phyloP scores from a whole-genome alignment of 495 filamentous ascomycete species.

The Penicillium parvum region DNA sequence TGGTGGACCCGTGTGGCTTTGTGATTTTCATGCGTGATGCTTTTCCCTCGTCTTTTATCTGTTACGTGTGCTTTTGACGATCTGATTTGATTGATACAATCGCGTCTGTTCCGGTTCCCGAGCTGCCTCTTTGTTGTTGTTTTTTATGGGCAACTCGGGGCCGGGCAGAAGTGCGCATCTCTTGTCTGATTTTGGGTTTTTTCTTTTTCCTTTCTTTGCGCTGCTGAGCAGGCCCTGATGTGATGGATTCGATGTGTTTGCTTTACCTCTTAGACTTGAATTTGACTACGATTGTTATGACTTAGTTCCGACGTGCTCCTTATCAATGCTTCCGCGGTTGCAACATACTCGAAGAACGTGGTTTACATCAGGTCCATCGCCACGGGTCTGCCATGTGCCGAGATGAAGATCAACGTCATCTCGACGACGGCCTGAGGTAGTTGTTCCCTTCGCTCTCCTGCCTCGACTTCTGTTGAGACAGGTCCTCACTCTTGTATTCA shows the following conservation, averaged over 20 bases:
- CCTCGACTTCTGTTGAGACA: too few species aligned
- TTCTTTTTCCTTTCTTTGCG: slow-evolving; percentile 16
- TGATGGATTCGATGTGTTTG: slow-evolving; percentile 12
- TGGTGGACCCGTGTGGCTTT: slow-evolving; percentile 15
- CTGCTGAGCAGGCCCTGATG: slow-evolving; percentile 24
- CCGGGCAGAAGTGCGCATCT: slow-evolving; percentile 51
- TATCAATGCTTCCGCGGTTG: not conserved
- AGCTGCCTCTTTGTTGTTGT: slow-evolving; percentile 25
- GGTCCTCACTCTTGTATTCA: too few species aligned
- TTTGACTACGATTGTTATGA: slow-evolving; percentile 26
- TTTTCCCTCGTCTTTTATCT: slow-evolving; percentile 19
- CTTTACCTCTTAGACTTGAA: slow-evolving; percentile 18
- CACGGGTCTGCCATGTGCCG: not conserved
- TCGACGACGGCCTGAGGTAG: not conserved
- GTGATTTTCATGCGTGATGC: slow-evolving; percentile 2
- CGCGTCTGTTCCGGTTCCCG: slow-evolving; percentile 43
- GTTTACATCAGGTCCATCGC: not conserved
- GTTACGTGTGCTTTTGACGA: slow-evolving; percentile 35
- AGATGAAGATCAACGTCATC: not conserved
- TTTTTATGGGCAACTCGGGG: slow-evolving; percentile 27
- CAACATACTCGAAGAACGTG: not conserved
- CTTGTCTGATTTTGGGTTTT: slow-evolving; percentile 22
- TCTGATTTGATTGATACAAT: slow-evolving; percentile 49
- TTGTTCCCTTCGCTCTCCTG: too few species aligned
- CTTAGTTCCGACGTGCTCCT: not conserved